Percentiles rank a stretch among this genome's conserved stretches.
These are phyloP conservation scores for Talaromyces trachyspermus DNA, from an alignment of 495 filamentous ascomycete genomes.

Conservation along the genomic window DNA sequence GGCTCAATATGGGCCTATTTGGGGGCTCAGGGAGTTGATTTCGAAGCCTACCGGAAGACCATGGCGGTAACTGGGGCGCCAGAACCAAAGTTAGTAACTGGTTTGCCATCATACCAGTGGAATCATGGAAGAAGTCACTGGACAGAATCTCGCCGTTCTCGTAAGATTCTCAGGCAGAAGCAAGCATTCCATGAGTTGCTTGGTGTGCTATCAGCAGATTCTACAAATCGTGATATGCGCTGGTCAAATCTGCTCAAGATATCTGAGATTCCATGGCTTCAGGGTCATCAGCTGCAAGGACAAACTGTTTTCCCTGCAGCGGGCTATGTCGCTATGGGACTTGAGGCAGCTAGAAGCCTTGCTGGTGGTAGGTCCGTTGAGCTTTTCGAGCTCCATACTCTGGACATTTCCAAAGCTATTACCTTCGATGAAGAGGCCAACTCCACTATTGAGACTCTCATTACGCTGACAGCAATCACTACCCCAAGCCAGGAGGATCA, in stretches of 20 bases:
- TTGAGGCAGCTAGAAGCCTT: conserved; percentile 37
- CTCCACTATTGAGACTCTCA: conserved; percentile 26
- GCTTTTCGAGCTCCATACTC: background rate
- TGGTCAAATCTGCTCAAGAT: conserved; percentile 25
- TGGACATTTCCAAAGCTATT: conserved; percentile 21
- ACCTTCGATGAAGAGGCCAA: conserved; percentile 25
- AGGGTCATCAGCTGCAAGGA: conserved; percentile 27
- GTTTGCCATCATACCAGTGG: conserved; percentile 43
- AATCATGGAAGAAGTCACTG: conserved; percentile 33
- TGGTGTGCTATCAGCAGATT: conserved; percentile 12
- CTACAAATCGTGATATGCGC: conserved; percentile 7
- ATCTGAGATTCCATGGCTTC: conserved; percentile 28
- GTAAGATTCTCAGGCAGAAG: conserved; percentile 12
- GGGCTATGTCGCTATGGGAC: conserved; percentile 48
- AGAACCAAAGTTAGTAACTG: conserved; percentile 10
- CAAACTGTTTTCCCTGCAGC: conserved; percentile 50
- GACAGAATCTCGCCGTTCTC: conserved; percentile 35
- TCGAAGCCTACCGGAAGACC: conserved; percentile 12
- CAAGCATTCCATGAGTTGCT: conserved; percentile 19
- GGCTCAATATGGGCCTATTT: conserved; percentile 42
- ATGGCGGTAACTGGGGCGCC: background rate
- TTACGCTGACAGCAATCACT: conserved; percentile 15
- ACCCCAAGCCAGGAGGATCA: conserved; percentile 8
- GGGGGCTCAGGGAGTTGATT: conserved; percentile 13
- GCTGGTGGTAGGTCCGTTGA: background rate